Base-by-base conservation (phyloP, 2,329 filamentous ascomycete species). In the Monosporascus sp. region DNA sequence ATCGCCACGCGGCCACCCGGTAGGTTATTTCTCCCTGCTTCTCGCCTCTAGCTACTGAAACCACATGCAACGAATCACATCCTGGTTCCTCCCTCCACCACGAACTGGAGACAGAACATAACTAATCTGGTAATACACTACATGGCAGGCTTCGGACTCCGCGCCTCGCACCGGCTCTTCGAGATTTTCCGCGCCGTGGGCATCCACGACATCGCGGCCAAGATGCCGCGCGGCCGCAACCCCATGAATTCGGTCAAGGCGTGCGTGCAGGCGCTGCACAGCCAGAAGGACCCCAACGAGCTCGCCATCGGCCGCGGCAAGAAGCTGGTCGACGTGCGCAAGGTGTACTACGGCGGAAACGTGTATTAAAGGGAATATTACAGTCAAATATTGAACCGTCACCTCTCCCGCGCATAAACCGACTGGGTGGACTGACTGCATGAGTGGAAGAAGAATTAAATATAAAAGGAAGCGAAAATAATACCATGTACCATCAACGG, bases 171-270 rank as follows among this genome's bases (percentile, higher is more conserved):
- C 68, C 84, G 91, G 60, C 93, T 99, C 71, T 97, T 92, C 73
- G 93, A 99, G 72, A 91, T 99, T 78, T 92, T 90, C 68, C 88
- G 91, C 59, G 86, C 86, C 48, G 88, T 85, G 41, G 94, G 94
- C 60, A 91, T 99, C 66, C 80, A 87, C 59, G 94, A 99, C 70
- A 82, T 99, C 36, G 83, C 91, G 17, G 92, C 90, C 48, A 82
- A 83, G 61, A 92, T 96, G 58, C 86, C 87, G 38, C 87, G 93
- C 46, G 90, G 90, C 58, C 84, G 92, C 66, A 97, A 96, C 79
- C 91, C 91, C 62, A 96, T 97, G 91, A 99, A 99, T 78, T 90
- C 92, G 19, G 88, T 96, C 74, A 97, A 97, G 77, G 94, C 94
- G 16, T 83, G 91, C 41, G 90, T 89, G 73, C 72, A 93, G 71